Base-by-base conservation (phyloP, 2,329 filamentous ascomycete species). In the Ceratocystis cacaofunesta region DNA sequence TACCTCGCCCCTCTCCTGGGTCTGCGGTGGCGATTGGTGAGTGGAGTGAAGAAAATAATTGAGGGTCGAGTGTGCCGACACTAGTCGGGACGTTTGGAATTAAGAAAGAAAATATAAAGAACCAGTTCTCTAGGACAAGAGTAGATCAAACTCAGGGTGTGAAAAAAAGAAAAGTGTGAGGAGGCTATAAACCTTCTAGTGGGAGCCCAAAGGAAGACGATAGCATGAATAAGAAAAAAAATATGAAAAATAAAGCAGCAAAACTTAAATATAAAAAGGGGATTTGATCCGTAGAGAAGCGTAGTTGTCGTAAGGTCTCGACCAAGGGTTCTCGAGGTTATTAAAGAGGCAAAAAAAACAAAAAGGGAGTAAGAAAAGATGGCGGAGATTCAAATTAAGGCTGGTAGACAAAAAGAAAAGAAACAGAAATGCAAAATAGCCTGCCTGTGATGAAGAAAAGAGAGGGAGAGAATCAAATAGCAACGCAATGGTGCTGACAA, bases 371-470 rank as follows among this genome's bases (percentile, higher is more conserved):
- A 28, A 15, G 43, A 65, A 58, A 43, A 36, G 50, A 52, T 22
- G 36, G 36, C 36, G 10, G 36, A 41, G 36, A 41, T 41, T 41
- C 36, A 41, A 41, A 41, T 15, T 15, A 41, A 25, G 28, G n/a
- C 62, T 44, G 55, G 43, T n/a, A 41, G 61, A 57, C 5, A 57
- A 44, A 43, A 65, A 63, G 10, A 65, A 61, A 43, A 61, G 48
- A 63, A 63, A 46, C 25, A 19, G 58, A 63, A 28, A 46, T 48
- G 43, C 55, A 61, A 61, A 52, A 58, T 32, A 48, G 46, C n/a
- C 17, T 19, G 46, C n/a, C 17, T 19, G 41, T n/a, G 25, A 60
- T 57, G 61, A 28, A 61, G 46, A 48, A 58, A 44, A 58, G 58
- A 52, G 48, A 25, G 28, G 36, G 36, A 65, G 32, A 50, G 30